Evolutionary conservation across 768 basidiomycete species (phyloP), one percentile per base, ranked within the genome.

Genomic region (Lactarius hatsudake): DNA sequence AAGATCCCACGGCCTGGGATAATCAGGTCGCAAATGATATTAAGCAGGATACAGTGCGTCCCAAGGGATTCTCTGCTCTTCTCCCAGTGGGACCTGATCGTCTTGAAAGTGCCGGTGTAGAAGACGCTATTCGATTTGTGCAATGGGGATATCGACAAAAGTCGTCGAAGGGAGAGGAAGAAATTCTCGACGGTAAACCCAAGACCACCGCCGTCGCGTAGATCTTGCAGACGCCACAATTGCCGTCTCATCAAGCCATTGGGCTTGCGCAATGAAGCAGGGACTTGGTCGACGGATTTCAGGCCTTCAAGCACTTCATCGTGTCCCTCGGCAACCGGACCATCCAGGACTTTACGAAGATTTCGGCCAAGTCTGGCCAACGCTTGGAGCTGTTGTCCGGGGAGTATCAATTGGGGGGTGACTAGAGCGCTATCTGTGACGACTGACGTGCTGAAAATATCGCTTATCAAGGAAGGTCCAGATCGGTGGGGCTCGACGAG

Each of bases 401-500:
- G 43, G 20, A 43, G 10, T n/a, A n/a, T n/a, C 45, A 45, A 45
- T 4, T 45, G 45, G 2, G 45, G 20, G 2, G 20, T 43, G 20
- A 20, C 2, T 18, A 7, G 43, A 1, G 45, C 9, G n/a, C 45
- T n/a, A 20, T 3, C 9, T 8, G 5, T 45, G 20, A n/a, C 20
- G 30, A 30, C 30, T 4, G 9, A 9, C 17, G 20, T 4, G 9
- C 12, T 10, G n/a, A 45, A n/a, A 10, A n/a, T n/a, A 20, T 45
- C 20, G n/a, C n/a, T n/a, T n/a, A 45, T 45, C 45, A n/a, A 3
- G 7, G 3, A 20, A 2, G n/a, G 0, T 10, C 0, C 2, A 0
- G 45, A 45, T 20, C 20, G n/a, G 7, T 45, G 20, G 1, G 20
- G n/a, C 45, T 20, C n/a, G n/a, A 2, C 9, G 45, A 45, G n/a